These are phyloP conservation scores for Halenospora varia DNA, from an alignment of 495 filamentous ascomycete species.

Conservation along the genomic window DNA sequence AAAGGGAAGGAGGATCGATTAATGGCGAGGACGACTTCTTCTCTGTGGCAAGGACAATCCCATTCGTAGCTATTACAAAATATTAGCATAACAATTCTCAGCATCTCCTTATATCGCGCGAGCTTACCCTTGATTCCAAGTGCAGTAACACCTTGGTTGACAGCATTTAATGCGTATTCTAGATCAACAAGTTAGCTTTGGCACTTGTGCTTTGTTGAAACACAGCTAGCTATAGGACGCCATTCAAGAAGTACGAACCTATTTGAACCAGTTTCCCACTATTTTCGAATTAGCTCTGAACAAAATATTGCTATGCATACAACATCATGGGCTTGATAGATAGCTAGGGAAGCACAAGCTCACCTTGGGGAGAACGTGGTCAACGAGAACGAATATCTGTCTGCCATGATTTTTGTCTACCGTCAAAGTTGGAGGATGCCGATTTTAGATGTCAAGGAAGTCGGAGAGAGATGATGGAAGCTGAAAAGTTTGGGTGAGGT, in stretches of 20 bases:
- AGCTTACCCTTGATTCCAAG: constrained; percentile 91
- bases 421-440: neutral
- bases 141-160: constrained; percentile 98
- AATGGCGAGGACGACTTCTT: constrained; percentile 98
- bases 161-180: constrained; percentile 99
- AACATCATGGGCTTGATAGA: neutral
- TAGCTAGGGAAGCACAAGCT: constrained; percentile 28
- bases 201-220: neutral
- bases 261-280: constrained; percentile 93
- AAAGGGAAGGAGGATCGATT: constrained; percentile 88
- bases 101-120: neutral
- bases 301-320: neutral
- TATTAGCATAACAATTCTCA: constrained; percentile 14
- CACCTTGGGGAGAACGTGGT: constrained; percentile 99
- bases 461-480: constrained; percentile 1
- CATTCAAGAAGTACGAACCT: constrained; percentile 55
- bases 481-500: constrained; percentile 2
- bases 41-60: constrained; percentile 97
- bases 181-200: constrained; percentile 12
- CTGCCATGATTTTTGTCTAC: constrained; percentile 64
- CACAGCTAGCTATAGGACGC: no score
- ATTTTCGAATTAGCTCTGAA: constrained; percentile 36
- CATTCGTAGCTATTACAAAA: constrained; percentile 73
- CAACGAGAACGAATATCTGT: constrained; percentile 98
- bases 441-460: neutral